Base-by-base conservation (phyloP, 2,329 filamentous ascomycete genomes). In the Chaetomium globosum region DNA sequence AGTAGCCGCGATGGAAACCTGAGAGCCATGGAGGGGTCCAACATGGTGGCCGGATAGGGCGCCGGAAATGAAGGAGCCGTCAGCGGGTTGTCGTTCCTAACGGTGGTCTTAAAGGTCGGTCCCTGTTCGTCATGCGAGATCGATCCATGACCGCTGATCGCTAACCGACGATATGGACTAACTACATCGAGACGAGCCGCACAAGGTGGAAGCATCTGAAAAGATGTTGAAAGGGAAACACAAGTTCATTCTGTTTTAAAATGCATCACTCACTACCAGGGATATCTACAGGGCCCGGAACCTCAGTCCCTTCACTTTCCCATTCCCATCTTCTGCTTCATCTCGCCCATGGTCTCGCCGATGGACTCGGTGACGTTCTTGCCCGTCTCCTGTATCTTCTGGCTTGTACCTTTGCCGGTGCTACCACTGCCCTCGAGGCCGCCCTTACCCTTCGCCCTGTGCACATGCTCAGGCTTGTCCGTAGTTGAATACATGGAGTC, bases 291-390 rank as follows among this genome's bases (percentile, higher is more conserved):
- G 39, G 19, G 39, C 16, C 19, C 16, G 1, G 10, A n/a, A n/a
- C 4, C 39, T 16, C 5, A n/a, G 7, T 2, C 16, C 16, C 16
- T 53, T 63, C 57, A 70, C 53, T 70, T 66, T 9, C 65, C 64
- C 67, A 65, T 63, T 4, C 63, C 64, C 66, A 69, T 67, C 23
- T 56, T 30, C n/a, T 69, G 52, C 57, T 69, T 70, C 56, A 66
- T 54, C 30, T 65, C 33, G 9, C 59, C 66, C 65, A 70, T 62
- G 26, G 48, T 63, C 43, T 67, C 43, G 7, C 62, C 65, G n/a
- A 62, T 16, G 8, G 58, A 56, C 7, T 51, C 46, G 49, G 57
- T 28, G n/a, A 67, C 63, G 31, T 59, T 61, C 51, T 68, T 61
- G 26, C 52, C 57, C 52, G 56, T 64, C 46, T 67, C 36, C 28